A percentile compares a stretch with the other conserved stretches of the same genome.
phyloP scores from a whole-genome alignment of 176 grass and related monocot genomes.

The Bothriochloa decipiens region DNA sequence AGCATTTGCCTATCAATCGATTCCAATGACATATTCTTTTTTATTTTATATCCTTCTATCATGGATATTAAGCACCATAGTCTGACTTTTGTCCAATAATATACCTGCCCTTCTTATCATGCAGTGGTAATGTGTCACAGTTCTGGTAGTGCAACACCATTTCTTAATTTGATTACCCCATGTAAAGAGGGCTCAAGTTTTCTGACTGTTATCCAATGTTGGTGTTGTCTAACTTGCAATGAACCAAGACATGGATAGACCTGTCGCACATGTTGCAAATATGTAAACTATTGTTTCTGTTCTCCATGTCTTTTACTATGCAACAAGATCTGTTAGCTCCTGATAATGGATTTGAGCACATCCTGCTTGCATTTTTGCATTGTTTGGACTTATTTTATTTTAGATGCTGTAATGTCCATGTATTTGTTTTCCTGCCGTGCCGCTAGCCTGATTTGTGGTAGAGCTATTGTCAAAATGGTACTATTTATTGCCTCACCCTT shows the following conservation, averaged over 20 bases:
- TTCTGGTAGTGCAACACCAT: neutral
- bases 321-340: neutral
- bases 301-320: conserved; percentile 18
- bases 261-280: neutral
- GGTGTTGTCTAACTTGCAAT: neutral
- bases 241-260: neutral
- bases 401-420: neutral
- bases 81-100: neutral
- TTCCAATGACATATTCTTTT: neutral
- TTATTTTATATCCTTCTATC: neutral
- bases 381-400: neutral
- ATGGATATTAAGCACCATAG: neutral
- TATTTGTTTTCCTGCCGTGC: neutral
- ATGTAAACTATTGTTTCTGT: neutral
- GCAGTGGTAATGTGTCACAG: neutral
- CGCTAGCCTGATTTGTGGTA: neutral
- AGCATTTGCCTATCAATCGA: neutral
- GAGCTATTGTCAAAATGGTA: neutral
- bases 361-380: neutral
- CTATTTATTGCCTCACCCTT: neutral
- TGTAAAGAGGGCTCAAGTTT: neutral
- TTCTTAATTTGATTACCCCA: neutral
- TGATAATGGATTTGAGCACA: neutral
- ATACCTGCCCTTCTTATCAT: neutral
- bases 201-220: neutral